phyloP scores from a whole-genome alignment of 805 yeast genomes.

The Lachancea mirantina region DNA sequence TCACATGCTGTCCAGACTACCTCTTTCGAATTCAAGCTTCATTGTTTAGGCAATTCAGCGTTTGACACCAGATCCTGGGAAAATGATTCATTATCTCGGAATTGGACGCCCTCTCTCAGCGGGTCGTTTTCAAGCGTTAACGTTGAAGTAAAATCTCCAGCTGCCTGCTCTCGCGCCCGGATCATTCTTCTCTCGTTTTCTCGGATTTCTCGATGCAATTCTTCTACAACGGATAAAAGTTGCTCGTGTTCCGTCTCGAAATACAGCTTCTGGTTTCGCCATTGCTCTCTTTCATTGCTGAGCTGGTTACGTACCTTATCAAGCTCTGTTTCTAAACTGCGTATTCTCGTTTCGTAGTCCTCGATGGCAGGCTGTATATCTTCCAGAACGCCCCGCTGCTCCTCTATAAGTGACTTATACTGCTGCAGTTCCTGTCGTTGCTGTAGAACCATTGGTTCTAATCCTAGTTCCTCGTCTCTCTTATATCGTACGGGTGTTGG shows the following conservation, averaged over 20 bases:
- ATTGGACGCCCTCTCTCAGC: too few species aligned
- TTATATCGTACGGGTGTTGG: slow-evolving; percentile 16
- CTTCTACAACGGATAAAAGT: slow-evolving; percentile 27
- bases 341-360: slow-evolving; percentile 28
- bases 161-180: slow-evolving; percentile 10
- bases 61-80: too few species aligned
- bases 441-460: too few species aligned
- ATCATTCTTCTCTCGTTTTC: slow-evolving; percentile 21
- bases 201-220: slow-evolving; percentile 28
- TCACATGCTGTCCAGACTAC: too few species aligned
- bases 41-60: too few species aligned
- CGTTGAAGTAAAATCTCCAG: slow-evolving; percentile 13
- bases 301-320: slow-evolving; percentile 19
- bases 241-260: slow-evolving; percentile 28
- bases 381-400: slow-evolving; percentile 27
- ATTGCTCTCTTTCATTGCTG: slow-evolving; percentile 21
- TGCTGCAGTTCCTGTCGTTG: slow-evolving; percentile 18
- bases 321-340: slow-evolving; percentile 24
- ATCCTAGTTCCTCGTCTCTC: slow-evolving; percentile 30
- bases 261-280: slow-evolving; percentile 21
- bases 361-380: slow-evolving; percentile 29
- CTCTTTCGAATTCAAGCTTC: too few species aligned
- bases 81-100: too few species aligned
- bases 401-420: slow-evolving; percentile 26
- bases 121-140: slow-evolving; percentile 25